Conservation (phyloP, 2,329 filamentous ascomycete genomes). For the Fusarium succisae region DNA sequence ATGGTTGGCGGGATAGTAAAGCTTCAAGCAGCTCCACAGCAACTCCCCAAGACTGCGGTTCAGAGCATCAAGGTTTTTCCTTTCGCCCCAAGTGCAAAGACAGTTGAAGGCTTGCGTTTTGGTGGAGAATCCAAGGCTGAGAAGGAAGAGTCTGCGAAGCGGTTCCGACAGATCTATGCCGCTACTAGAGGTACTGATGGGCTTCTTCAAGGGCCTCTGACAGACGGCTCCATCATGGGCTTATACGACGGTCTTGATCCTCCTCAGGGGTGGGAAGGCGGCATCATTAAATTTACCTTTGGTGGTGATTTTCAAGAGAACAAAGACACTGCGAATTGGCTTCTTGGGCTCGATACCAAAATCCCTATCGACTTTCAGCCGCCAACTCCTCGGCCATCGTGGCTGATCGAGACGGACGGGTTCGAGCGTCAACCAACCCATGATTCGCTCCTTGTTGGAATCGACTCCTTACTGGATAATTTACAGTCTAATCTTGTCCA, state of each 20-base stretch:
- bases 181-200: slow-evolving; percentile 63
- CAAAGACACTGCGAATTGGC: slow-evolving; percentile 71
- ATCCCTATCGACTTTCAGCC: slow-evolving; percentile 79
- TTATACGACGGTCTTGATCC: slow-evolving; percentile 62
- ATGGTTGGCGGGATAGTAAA: slow-evolving; percentile 89
- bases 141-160: slow-evolving; percentile 78
- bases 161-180: slow-evolving; percentile 77
- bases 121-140: slow-evolving; percentile 88
- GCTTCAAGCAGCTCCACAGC: slow-evolving; percentile 81
- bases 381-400: slow-evolving; percentile 73
- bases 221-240: slow-evolving; percentile 84
- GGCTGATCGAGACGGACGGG: slow-evolving; percentile 55
- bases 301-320: slow-evolving; percentile 51
- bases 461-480: slow-evolving; percentile 78
- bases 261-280: slow-evolving; percentile 79
- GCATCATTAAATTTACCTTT: slow-evolving; percentile 79
- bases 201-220: slow-evolving; percentile 84
- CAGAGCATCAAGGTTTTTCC: slow-evolving; percentile 81
- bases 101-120: slow-evolving; percentile 78
- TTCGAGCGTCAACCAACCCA: slow-evolving; percentile 66
- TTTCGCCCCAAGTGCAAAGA: slow-evolving; percentile 70
- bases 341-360: slow-evolving; percentile 79
- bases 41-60: slow-evolving; percentile 72
- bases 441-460: slow-evolving; percentile 78
- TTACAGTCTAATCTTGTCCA: slow-evolving; percentile 81